A percentile compares a stretch with the other conserved stretches of the same genome.
phyloP scores from a whole-genome alignment of 192 early-diverging fungal genomes.

The Backusella psychrophila region DNA sequence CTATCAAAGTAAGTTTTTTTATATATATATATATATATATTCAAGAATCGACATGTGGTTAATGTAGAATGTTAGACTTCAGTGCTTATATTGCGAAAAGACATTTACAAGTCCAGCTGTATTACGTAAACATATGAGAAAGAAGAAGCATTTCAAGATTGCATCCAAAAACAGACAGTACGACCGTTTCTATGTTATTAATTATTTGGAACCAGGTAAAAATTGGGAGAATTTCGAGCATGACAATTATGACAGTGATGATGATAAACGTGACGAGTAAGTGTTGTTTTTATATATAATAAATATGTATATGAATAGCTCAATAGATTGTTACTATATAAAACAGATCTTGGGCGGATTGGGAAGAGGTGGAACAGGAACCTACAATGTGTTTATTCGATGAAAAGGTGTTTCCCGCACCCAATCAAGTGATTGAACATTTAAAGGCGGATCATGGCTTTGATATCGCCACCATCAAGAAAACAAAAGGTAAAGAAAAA shows the following conservation, averaged over 20 bases:
- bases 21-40: neutral
- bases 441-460: slow-evolving; percentile 77
- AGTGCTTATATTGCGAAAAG: slow-evolving; percentile 95
- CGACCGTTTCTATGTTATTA: slow-evolving; percentile 93
- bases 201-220: slow-evolving; percentile 87
- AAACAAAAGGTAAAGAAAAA: slow-evolving; percentile 19
- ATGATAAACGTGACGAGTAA: slow-evolving; percentile 64
- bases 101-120: slow-evolving; percentile 84
- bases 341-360: slow-evolving; percentile 71
- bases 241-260: slow-evolving; percentile 74
- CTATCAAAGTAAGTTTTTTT: slow-evolving; percentile 48
- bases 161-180: slow-evolving; percentile 86
- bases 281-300: slow-evolving; percentile 7
- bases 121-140: slow-evolving; percentile 95
- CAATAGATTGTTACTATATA: no score
- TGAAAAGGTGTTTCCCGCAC: slow-evolving; percentile 52
- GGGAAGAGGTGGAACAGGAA: slow-evolving; percentile 68
- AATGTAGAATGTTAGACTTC: slow-evolving; percentile 41
- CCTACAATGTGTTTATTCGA: slow-evolving; percentile 85
- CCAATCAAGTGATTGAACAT: slow-evolving; percentile 67
- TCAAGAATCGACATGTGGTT: neutral
- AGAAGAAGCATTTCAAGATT: slow-evolving; percentile 98
- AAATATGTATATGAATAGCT: no score
- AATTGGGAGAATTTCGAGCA: slow-evolving; percentile 89
- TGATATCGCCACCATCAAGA: slow-evolving; percentile 62